Conservation (phyloP, 1,139 yeast genomes). For the Geotrichum macrosporum region DNA sequence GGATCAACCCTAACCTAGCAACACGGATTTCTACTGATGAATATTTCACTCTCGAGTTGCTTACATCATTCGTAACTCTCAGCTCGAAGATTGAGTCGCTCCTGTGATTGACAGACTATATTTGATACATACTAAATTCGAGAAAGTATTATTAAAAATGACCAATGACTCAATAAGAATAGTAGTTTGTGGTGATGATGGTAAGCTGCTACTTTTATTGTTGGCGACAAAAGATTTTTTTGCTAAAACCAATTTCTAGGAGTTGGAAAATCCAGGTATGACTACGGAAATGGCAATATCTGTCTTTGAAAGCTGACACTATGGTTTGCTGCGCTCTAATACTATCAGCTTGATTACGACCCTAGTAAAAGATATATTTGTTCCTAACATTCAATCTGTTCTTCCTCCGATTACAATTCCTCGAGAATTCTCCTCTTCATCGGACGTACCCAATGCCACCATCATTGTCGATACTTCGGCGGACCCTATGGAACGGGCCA, state of each 20-base stretch:
- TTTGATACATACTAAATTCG: too few relatives aligned
- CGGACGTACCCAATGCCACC: slow-evolving; percentile 59
- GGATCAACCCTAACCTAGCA: too few relatives aligned
- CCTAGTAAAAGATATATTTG: slow-evolving; percentile 72
- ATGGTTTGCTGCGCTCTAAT: not conserved
- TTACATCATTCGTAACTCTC: too few relatives aligned
- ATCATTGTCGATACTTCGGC: slow-evolving; percentile 76
- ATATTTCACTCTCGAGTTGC: too few relatives aligned
- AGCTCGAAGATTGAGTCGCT: too few relatives aligned
- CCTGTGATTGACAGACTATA: too few relatives aligned
- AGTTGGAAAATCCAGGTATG: slow-evolving; percentile 64
- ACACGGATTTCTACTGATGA: too few relatives aligned
- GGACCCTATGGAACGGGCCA: slow-evolving; percentile 49
- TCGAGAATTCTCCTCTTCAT: slow-evolving; percentile 54
- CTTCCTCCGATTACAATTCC: slow-evolving; percentile 82
- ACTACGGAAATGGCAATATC: not conserved
- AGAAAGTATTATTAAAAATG: too few relatives aligned
- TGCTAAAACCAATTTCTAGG: slow-evolving; percentile 34
- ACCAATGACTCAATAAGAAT: slow-evolving; percentile 50
- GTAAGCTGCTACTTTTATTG: slow-evolving; percentile 30
- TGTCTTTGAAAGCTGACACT: not conserved
- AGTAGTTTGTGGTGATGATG: slow-evolving; percentile 95
- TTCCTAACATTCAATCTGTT: slow-evolving; percentile 68
- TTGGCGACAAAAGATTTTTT: not conserved
- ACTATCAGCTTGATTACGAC: slow-evolving; percentile 60